A percentile compares a stretch with the other conserved stretches of the same genome.
Conservation (phyloP, 2,329 filamentous ascomycete species). For the Microcyclospora pomicola region DNA sequence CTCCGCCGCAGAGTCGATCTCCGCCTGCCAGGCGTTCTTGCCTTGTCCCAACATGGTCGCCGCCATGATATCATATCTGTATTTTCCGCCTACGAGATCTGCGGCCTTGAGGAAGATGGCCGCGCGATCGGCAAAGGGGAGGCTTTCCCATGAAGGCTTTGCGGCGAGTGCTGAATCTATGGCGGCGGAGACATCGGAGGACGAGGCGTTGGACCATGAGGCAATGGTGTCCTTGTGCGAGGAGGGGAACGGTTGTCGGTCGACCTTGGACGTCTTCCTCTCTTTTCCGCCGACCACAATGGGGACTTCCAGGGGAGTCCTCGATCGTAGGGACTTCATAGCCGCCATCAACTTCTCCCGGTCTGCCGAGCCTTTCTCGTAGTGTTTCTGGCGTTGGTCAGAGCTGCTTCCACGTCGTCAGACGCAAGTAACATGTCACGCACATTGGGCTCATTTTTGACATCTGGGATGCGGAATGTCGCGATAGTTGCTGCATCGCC, state of each 20-base stretch:
- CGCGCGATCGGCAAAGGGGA: slow-evolving; percentile 81
- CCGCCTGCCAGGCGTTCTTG: slow-evolving; percentile 98
- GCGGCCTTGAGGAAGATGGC: slow-evolving; percentile 93
- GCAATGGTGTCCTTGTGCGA: slow-evolving; percentile 66
- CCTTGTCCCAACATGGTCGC: slow-evolving; percentile 92
- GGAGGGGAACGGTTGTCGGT: slow-evolving; percentile 68
- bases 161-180: slow-evolving; percentile 78
- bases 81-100: slow-evolving; percentile 79
- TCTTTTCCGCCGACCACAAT: slow-evolving; percentile 65
- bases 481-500: slow-evolving; percentile 43
- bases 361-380: slow-evolving; percentile 68
- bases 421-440: slow-evolving; percentile 21
- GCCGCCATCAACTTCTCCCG: slow-evolving; percentile 63
- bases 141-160: slow-evolving; percentile 69
- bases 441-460: slow-evolving; percentile 93
- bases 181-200: slow-evolving; percentile 60
- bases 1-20: slow-evolving; percentile 92
- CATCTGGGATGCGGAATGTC: slow-evolving; percentile 72
- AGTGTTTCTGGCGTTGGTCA: slow-evolving; percentile 55
- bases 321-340: slow-evolving; percentile 53
- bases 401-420: not conserved
- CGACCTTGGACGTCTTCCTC: slow-evolving; percentile 45
- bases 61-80: slow-evolving; percentile 93
- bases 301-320: slow-evolving; percentile 62
- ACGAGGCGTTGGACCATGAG: slow-evolving; percentile 68